phyloP scores from a whole-genome alignment of 2,329 filamentous ascomycete genomes.

The Juglanconis sp. region DNA sequence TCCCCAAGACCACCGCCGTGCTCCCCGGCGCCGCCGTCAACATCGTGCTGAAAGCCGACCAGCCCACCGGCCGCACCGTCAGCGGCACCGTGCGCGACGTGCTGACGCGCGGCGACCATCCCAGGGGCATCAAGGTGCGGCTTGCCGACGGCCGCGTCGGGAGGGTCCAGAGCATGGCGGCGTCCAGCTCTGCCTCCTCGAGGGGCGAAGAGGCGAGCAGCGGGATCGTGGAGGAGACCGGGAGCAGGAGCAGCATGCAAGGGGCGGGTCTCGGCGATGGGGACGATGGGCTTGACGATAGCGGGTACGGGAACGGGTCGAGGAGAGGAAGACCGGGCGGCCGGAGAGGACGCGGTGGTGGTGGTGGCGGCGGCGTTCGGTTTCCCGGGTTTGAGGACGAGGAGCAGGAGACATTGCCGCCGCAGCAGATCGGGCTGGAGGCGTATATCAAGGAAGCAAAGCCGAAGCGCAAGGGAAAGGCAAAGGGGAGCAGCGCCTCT shows the following conservation, averaged over 20 bases:
- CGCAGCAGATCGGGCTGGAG: slow-evolving; percentile 45
- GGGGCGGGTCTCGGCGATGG: neutral
- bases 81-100: slow-evolving; percentile 64
- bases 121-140: slow-evolving; percentile 75
- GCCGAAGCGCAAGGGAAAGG: slow-evolving; percentile 26
- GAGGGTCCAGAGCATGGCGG: slow-evolving; percentile 63
- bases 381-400: slow-evolving; percentile 18
- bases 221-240: neutral
- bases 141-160: slow-evolving; percentile 69
- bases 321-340: neutral
- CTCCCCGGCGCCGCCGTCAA: slow-evolving; percentile 62
- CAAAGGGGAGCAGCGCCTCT: slow-evolving; percentile 15
- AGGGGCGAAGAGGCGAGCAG: neutral
- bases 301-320: neutral
- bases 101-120: slow-evolving; percentile 71
- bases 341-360: slow-evolving; percentile 13
- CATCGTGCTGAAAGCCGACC: slow-evolving; percentile 73
- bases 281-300: neutral
- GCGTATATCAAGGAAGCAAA: slow-evolving; percentile 44
- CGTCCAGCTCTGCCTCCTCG: slow-evolving; percentile 12
- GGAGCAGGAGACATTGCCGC: slow-evolving; percentile 36
- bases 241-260: neutral
- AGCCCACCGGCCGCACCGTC: slow-evolving; percentile 70
- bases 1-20: slow-evolving; percentile 52
- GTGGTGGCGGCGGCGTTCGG: slow-evolving; percentile 24